Base-by-base conservation (phyloP, 805 yeast genomes). In the Kuraishia molischiana region DNA sequence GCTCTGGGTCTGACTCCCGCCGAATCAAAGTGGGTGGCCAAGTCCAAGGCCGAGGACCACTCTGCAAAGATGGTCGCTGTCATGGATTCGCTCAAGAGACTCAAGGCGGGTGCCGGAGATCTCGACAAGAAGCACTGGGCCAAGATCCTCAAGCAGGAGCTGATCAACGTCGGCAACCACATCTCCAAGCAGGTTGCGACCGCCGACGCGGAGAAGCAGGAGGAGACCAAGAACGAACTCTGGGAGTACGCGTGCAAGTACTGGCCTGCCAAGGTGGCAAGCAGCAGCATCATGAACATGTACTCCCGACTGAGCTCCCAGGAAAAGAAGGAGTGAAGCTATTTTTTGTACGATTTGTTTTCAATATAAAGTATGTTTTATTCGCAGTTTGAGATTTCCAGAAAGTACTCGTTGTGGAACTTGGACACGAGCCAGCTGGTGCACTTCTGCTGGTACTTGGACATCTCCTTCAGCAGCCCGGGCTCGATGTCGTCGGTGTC, bases 191-290 rank as follows among this genome's bases (percentile, higher is more conserved):
- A 58, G 29, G 65, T 64, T 18, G 38, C 43, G 30, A 11, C 13
- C 6, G 50, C 43, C 18, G 33, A 40, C 2, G 49, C 49, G 3
- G 45, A 45, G 13, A 62, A 62, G 18, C 52, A 62, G 21, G 65
- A 58, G 5, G 70, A 66, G 50, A 48, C 62, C 41, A 63, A 66
- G 40, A 79, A 72, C 52, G 92, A 85, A 49, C 59, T 86, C 41
- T 86, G 96, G 95, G 73, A 83, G 22, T 85, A 80, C 54, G 85
- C 92, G 4, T 69, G 87, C 17, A 70, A 74, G 38, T 86, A 77
- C 61, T 86, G 96, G 96, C 96, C 96, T 2, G 83, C 77, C 3
- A 72, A 73, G 43, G 95, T 79, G n/a, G 75, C 82, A 31, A 79
- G 90, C 42, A 58, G 66, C 29, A 81, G 81, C 60, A 74, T 86